phyloP scores from a whole-genome alignment of 2,329 filamentous ascomycete genomes.

The Ceratocystis variospora region DNA sequence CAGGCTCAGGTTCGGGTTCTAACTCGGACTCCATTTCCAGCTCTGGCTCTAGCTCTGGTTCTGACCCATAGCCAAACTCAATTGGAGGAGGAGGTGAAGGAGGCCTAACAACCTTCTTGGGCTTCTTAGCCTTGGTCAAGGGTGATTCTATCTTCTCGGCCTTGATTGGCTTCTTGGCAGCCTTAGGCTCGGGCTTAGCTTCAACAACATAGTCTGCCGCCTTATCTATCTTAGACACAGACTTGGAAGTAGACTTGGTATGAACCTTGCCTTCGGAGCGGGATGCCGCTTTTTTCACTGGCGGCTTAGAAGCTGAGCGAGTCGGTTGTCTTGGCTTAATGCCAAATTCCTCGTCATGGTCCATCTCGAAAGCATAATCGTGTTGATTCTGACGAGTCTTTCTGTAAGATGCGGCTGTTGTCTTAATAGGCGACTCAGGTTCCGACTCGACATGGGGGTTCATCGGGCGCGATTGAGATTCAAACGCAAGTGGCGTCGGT shows the following conservation, averaged over 20 bases:
- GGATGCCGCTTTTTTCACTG: slow-evolving; percentile 1
- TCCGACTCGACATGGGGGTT: slow-evolving; percentile 16
- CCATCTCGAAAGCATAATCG: not conserved
- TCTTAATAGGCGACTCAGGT: slow-evolving; percentile 17
- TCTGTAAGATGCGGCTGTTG: not conserved
- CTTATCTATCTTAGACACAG: slow-evolving; percentile 1
- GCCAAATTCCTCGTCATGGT: not conserved
- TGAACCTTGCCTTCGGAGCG: not conserved
- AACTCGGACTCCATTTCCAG: slow-evolving; percentile 19
- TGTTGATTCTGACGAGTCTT: slow-evolving; percentile 1
- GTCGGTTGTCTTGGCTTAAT: slow-evolving; percentile 3
- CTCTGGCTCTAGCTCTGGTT: not conserved
- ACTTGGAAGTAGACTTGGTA: slow-evolving; percentile 7
- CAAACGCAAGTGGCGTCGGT: slow-evolving; percentile 5
- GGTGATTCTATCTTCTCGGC: slow-evolving; percentile 8
- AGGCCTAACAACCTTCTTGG: slow-evolving; percentile 8
- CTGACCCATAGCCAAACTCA: not conserved
- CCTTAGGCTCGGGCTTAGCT: not conserved
- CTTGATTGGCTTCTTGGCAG: slow-evolving; percentile 11
- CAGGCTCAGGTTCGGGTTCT: slow-evolving; percentile 20
- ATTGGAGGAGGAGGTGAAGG: slow-evolving; percentile 21
- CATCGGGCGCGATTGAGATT: slow-evolving; percentile 1
- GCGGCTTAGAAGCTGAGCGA: slow-evolving; percentile 12
- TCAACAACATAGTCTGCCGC: not conserved
- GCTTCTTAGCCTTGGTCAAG: slow-evolving; percentile 5